These are phyloP conservation scores for Clonostachys rosea DNA, from an alignment of 2,329 filamentous ascomycete species.

Conservation along the genomic window DNA sequence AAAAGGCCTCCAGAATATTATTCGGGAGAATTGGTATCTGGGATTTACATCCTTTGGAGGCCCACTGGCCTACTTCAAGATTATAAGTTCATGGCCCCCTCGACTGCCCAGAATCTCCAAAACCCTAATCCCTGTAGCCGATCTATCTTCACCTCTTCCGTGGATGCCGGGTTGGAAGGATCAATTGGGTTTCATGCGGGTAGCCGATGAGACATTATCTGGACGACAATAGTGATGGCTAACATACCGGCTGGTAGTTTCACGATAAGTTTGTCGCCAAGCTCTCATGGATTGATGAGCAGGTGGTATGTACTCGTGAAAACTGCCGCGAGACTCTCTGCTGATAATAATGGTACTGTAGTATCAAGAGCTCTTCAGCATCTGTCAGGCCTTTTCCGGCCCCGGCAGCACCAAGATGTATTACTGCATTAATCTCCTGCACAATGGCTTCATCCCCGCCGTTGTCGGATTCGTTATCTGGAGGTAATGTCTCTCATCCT, in stretches of 20 bases:
- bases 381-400: slow-evolving; percentile 64
- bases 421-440: slow-evolving; percentile 63
- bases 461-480: slow-evolving; percentile 58
- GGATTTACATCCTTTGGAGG: slow-evolving; percentile 64
- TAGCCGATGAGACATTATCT: too few species aligned
- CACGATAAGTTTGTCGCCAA: slow-evolving; percentile 57
- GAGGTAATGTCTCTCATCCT: slow-evolving; percentile 37
- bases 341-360: slow-evolving; percentile 16
- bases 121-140: too few species aligned
- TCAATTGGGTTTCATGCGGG: too few species aligned
- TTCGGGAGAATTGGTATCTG: slow-evolving; percentile 46
- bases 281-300: slow-evolving; percentile 63
- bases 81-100: slow-evolving; percentile 25
- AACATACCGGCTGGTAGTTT: slow-evolving; percentile 22
- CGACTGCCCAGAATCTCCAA: too few species aligned
- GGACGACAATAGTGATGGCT: too few species aligned
- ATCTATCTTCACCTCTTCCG: too few species aligned
- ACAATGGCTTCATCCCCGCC: slow-evolving; percentile 53
- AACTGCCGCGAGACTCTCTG: too few species aligned
- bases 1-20: background rate
- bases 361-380: slow-evolving; percentile 69
- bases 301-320: slow-evolving; percentile 40
- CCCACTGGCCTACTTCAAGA: slow-evolving; percentile 65
- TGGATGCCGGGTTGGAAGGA: too few species aligned
- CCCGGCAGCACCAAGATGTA: slow-evolving; percentile 69